Percentiles rank a stretch among this genome's conserved stretches.
Evolutionary conservation across 305 asterid genomes (phyloP).

Genomic region (Rubia peregrina): DNA sequence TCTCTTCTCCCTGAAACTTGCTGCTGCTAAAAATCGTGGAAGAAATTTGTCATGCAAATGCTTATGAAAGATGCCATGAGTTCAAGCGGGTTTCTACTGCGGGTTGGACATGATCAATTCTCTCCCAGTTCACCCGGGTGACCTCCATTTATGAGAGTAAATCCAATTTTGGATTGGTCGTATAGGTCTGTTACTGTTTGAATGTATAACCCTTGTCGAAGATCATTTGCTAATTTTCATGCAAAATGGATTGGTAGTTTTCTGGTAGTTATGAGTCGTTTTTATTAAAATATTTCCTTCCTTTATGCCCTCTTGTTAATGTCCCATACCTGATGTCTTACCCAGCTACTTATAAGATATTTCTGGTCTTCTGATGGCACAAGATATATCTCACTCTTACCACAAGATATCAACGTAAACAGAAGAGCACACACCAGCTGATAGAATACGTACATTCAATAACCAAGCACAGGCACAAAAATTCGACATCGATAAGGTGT

Average conservation of each 20-base stretch:
- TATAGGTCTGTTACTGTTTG: slow-evolving; percentile 48
- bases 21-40: background rate
- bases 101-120: slow-evolving; percentile 94
- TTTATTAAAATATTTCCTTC: background rate
- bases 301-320: background rate
- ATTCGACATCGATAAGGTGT: slow-evolving; percentile 16
- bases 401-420: too few relatives aligned
- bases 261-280: background rate
- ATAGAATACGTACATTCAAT: too few relatives aligned
- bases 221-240: slow-evolving; percentile 1
- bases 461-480: background rate
- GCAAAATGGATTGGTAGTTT: background rate
- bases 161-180: slow-evolving; percentile 98
- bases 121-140: slow-evolving; percentile 97
- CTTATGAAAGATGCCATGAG: slow-evolving; percentile 3
- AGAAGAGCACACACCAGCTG: too few relatives aligned
- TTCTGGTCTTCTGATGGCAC: too few relatives aligned
- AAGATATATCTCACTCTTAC: too few relatives aligned
- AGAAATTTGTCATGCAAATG: background rate
- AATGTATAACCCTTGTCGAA: background rate
- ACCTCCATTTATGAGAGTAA: slow-evolving; percentile 99
- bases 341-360: too few relatives aligned
- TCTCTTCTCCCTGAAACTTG: background rate
- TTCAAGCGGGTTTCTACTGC: slow-evolving; percentile 22
- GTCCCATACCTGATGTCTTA: background rate